phyloP scores from a whole-genome alignment of 1,284 basidiomycete genomes.

The Papiliotrema nemorosa region DNA sequence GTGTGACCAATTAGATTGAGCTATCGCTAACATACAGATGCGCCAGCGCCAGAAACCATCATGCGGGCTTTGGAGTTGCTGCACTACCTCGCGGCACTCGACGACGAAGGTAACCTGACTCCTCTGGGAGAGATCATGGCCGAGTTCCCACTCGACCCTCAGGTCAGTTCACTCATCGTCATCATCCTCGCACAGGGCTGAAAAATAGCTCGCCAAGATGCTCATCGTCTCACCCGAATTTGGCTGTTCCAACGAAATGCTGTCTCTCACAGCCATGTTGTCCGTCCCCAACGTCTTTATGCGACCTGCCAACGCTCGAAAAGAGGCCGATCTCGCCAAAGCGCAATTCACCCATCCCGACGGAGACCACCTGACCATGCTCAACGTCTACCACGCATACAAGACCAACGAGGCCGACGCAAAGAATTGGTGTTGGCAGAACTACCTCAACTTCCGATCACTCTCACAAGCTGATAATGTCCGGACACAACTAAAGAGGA shows the following conservation, averaged over 20 bases:
- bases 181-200: too few relatives aligned
- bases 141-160: conserved; percentile 96
- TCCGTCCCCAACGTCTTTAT: conserved; percentile 94
- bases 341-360: conserved; percentile 85
- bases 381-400: conserved; percentile 96
- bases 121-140: conserved; percentile 89
- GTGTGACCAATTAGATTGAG: conserved; percentile 6
- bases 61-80: conserved; percentile 96
- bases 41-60: conserved; percentile 93
- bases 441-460: conserved; percentile 81
- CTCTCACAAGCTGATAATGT: conserved; percentile 93
- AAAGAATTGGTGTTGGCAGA: conserved; percentile 87
- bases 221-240: conserved; percentile 92
- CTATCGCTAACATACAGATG: conserved; percentile 54
- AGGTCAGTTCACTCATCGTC: too few relatives aligned
- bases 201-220: conserved; percentile 73
- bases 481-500: conserved; percentile 82
- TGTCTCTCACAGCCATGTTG: conserved; percentile 94
- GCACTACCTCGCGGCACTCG: conserved; percentile 86
- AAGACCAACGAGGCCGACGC: conserved; percentile 62
- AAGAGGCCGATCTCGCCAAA: conserved; percentile 90
- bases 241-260: conserved; percentile 90
- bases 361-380: conserved; percentile 89
- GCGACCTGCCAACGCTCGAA: conserved; percentile 79
- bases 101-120: conserved; percentile 92